Evolutionary conservation across 345 rosid species (phyloP).

Genomic region (Eucalyptus fibrosa): DNA sequence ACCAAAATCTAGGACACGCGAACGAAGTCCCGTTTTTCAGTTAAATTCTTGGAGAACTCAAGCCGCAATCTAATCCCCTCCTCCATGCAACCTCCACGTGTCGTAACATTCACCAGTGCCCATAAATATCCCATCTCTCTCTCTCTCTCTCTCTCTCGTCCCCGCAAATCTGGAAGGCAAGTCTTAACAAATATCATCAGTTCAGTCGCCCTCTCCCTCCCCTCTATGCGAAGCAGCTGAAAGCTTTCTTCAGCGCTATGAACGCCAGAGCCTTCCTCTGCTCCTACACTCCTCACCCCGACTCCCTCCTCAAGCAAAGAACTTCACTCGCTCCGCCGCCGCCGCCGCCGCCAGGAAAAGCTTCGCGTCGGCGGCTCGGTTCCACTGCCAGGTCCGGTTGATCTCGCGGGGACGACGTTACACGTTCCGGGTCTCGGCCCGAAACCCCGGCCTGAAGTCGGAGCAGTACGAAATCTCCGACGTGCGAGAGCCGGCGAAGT

Average conservation of each 20-base stretch:
- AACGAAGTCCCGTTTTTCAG: background rate
- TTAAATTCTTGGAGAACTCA: background rate
- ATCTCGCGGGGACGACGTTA: slow-evolving; percentile 2
- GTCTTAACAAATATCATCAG: background rate
- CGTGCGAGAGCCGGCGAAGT: slow-evolving; percentile 15
- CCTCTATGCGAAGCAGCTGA: background rate
- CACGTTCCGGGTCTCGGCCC: slow-evolving; percentile 29
- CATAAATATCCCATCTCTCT: slow-evolving; percentile 10
- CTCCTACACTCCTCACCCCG: slow-evolving; percentile 44
- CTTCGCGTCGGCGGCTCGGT: background rate
- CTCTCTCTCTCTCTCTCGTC: background rate
- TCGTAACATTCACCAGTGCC: slow-evolving; percentile 28
- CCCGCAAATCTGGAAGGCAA: background rate
- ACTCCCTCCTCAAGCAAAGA: slow-evolving; percentile 22
- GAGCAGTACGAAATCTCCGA: slow-evolving; percentile 11
- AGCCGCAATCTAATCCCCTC: background rate
- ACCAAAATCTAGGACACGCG: background rate
- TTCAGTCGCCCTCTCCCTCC: background rate
- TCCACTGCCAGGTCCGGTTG: slow-evolving; percentile 6
- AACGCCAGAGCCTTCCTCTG: slow-evolving; percentile 45
- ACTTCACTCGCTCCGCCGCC: slow-evolving; percentile 10
- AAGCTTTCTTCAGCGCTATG: slow-evolving; percentile 21
- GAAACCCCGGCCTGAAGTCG: slow-evolving; percentile 24
- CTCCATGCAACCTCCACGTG: slow-evolving; percentile 28
- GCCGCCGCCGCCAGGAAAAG: background rate